Base-by-base conservation (phyloP, 1,139 yeast species). In the Candida tetrigidarum region DNA sequence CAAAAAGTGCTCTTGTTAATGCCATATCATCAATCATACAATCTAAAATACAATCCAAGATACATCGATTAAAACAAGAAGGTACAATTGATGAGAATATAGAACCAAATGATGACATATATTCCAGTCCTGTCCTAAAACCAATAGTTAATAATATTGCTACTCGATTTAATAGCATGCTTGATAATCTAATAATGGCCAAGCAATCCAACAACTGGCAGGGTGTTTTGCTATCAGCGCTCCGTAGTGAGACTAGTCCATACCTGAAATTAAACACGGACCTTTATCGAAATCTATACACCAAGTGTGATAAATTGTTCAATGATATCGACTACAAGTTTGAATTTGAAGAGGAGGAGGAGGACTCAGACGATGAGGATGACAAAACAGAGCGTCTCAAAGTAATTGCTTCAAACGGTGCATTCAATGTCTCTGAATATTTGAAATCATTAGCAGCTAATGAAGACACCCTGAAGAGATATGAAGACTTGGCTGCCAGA, bases 11-110 rank as follows among this genome's bases (percentile, higher is more conserved):
- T n/a, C 49, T 78, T n/a, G 53, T 64, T 18, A 56, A 69, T 33
- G 78, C 74, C 49, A 48, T 81, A 23, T 67, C 69, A 27, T 64
- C 80, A 1, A 33, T 68, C 2, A 58, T 75, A 22, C 71, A 71
- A 42, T 50, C 62, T 4, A 66, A 60, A 26, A 60, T 79, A 0
- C 52, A 54, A 15, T 39, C 50, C 1, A 58, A 55, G 40, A 52
- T 67, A 1, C 41, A 51, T 15, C 20, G 43, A 2, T 22, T 48
- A 37, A 48, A 49, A 5, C 27, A 49, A 3, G 37, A 45, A 5
- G 46, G 39, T 4, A 43, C 45, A 14, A 42, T 50, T 10, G 23
- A 23, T 22, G 5, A 22, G 7, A 11, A 23, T 19, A 25, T 47
- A n/a, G 43, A 43, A 26, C n/a, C 44, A 16, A 39, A 37, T 23